Evolutionary conservation across 2,329 filamentous ascomycete species (phyloP), one percentile per base, ranked within the genome.

Genomic region (Penicillium sp.): DNA sequence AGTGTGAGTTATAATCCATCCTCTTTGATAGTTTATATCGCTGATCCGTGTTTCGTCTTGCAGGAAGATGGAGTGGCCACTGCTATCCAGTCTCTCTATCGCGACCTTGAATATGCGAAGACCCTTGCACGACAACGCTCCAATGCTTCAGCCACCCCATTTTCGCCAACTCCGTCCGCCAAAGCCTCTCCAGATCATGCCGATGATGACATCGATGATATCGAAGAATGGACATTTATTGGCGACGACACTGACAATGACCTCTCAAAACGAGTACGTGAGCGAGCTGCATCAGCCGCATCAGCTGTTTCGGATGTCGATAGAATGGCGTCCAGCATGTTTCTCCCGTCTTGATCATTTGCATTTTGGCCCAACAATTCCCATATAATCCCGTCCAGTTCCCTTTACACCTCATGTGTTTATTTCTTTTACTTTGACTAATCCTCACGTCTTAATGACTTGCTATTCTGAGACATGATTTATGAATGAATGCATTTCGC

Each of bases 161-260:
- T 72, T 47, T 70, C 72, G 16, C 68, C 72, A 11, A 71, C 66
- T 2, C 68, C 67, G 1, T 63, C 65, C n/a, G 70, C 72, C n/a
- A 71, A 75, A 43, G 70, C 68, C 29, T 68, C 68, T 7, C 73
- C 73, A 6, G 73, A 72, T 72, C 67, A 52, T 61, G 73, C 76
- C 19, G 79, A 73, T 44, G 74, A 84, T 39, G 80, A 85, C 49
- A 77, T 83, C 13, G 87, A 87, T 31, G 86, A 88, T 13, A 88
- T 89, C 59, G 87, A 90, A 67, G 91, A 96, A 71, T 98, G 93
- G 93, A 97, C 93, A 0, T 91, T 97, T 74, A 84, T 97, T 21
- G 91, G 90, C 29, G 82, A 84, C 31, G 82, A 84, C 41, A 77
- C 74, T 22, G 83, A 84, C 58, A 69, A 76, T 8, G 76, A 80